phyloP scores from a whole-genome alignment of 805 yeast genomes.

The Wickerhamomyces xylosicus region DNA sequence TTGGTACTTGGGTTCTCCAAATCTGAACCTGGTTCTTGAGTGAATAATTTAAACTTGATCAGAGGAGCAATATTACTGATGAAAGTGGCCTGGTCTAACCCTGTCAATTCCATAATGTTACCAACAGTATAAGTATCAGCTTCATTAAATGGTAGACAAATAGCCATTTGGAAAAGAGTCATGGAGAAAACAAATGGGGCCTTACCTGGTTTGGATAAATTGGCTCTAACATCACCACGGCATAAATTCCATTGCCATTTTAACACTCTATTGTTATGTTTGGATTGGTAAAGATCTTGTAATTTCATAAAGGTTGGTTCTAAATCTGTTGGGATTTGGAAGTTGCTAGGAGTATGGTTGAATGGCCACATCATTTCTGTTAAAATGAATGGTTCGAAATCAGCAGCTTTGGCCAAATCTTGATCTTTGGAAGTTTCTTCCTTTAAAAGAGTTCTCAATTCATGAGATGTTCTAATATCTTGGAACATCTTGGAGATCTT shows the following conservation, averaged over 20 bases:
- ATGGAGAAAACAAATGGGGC: conserved; percentile 76
- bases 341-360: conserved; percentile 25
- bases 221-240: conserved; percentile 84
- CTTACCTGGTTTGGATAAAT: conserved; percentile 69
- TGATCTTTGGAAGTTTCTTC: conserved; percentile 31
- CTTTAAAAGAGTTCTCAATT: conserved; percentile 50
- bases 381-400: conserved; percentile 65
- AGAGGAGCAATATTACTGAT: conserved; percentile 74
- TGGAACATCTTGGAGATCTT: conserved; percentile 94
- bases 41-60: conserved; percentile 64
- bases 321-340: conserved; percentile 60
- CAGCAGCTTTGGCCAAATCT: conserved; percentile 27
- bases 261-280: conserved; percentile 80
- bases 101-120: conserved; percentile 58
- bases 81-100: conserved; percentile 51
- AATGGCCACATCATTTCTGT: conserved; percentile 90
- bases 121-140: conserved; percentile 46
- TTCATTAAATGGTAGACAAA: conserved; percentile 75
- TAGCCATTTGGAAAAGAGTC: conserved; percentile 79
- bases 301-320: conserved; percentile 55
- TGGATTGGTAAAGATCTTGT: conserved; percentile 54
- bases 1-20: conserved; percentile 41
- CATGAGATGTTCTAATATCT: conserved; percentile 80
- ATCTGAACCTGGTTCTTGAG: conserved; percentile 54
- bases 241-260: conserved; percentile 96